Evolutionary conservation across 495 filamentous ascomycete genomes (phyloP), one percentile per base, ranked within the genome.

Genomic region (Aspergillus sclerotiicarbonarius): DNA sequence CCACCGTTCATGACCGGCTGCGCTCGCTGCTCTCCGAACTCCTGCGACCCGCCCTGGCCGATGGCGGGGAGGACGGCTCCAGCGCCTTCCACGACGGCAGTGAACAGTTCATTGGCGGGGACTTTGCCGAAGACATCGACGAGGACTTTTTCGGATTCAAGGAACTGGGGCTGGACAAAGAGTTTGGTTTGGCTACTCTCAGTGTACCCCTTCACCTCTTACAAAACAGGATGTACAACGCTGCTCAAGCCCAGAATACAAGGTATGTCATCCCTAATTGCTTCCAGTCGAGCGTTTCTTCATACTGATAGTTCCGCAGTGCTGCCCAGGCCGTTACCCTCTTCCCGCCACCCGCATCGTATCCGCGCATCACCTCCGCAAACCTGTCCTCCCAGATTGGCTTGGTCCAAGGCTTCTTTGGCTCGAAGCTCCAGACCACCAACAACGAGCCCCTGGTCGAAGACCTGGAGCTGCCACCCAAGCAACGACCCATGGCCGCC

Each of bases 141-240:
- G 94, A 97, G 73, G 94, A 99, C 75, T 99, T 96, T 82, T 98
- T 99, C 62, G 94, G 94, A 9, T 97, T 99, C 82, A 93, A 92
- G 70, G 93, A 96, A 61, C 81, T 98, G 33, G 94, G 94, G 16
- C 80, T 98, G 30, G 93, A 96, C 65, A 86, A 83, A 56, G 94
- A 98, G 67, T 86, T 97, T 67, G 90, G 91, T 13, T 79, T 92
- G 53, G 85, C 89, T 18, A 87, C 88, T 46, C 81, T 97, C 45
- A 92, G 89, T 35, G 94, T 99, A 32, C 94, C 94, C 18, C 80
- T 99, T 19, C 94, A 99, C 77, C 83, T 99, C 18, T 81, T 99
- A 16, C 93, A 97, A 67, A 92, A 90, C 54, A 84, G 92, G 63
- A 90, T 98, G 73, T 85, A 88, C 71, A 91, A 74, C 66, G 87